Percentiles rank a stretch among this genome's conserved stretches.
Evolutionary conservation across 768 basidiomycete species (phyloP).

Genomic region (Phylloporus arenicola): DNA sequence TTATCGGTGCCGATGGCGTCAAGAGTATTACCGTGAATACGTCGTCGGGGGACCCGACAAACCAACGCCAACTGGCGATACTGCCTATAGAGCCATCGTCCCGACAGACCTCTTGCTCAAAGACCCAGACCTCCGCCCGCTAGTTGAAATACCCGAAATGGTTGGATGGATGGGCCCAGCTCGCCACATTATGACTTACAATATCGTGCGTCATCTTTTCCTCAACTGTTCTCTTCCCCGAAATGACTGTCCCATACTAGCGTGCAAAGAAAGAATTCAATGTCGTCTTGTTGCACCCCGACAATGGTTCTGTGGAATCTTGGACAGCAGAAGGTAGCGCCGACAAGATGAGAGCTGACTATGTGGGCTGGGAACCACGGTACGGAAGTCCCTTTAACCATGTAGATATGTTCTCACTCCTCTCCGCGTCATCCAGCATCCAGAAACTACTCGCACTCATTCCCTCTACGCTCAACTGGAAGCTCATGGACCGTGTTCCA

Average conservation of each 20-base stretch:
- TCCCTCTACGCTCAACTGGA: conserved; percentile 42
- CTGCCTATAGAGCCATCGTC: conserved; percentile 55
- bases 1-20: too few species aligned
- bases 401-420: conserved; percentile 2
- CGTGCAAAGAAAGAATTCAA: conserved; percentile 40
- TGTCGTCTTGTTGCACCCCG: conserved; percentile 41
- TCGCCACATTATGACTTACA: conserved; percentile 42
- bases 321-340: conserved; percentile 40
- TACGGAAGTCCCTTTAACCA: conserved; percentile 14
- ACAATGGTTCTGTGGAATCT: conserved; percentile 37
- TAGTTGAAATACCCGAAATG: conserved; percentile 50
- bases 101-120: conserved; percentile 39
- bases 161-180: conserved; percentile 57
- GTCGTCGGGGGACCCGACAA: conserved; percentile 45
- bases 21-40: too few species aligned
- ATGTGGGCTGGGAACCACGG: conserved; percentile 46
- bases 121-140: conserved; percentile 46
- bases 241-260: conserved; percentile 4
- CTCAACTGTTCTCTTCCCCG: not conserved
- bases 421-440: conserved; percentile 27
- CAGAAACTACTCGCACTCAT: conserved; percentile 44
- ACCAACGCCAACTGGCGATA: conserved; percentile 54
- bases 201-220: conserved; percentile 32
- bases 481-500: conserved; percentile 45
- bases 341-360: conserved; percentile 44